Percentiles rank a stretch among this genome's conserved stretches.
Conservation (phyloP, 1,284 basidiomycete species). For the Anthracocystis panici-leucophaei region DNA sequence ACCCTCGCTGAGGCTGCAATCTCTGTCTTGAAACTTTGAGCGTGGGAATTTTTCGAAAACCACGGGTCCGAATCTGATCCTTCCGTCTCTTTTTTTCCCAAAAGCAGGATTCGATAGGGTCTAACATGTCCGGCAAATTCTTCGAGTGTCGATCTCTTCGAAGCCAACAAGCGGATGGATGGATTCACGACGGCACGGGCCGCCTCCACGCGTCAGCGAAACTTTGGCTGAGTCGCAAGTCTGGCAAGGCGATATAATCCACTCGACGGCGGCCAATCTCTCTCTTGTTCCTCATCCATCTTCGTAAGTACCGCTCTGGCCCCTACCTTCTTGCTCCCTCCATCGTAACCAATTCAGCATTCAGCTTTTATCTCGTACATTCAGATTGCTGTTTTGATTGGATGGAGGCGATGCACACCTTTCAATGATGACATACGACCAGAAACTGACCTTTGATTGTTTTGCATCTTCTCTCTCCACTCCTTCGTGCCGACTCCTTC, state of each 20-base stretch:
- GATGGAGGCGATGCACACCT: background rate
- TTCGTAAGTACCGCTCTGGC: constrained; percentile 40
- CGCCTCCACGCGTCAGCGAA: constrained; percentile 30
- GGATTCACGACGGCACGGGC: constrained; percentile 34
- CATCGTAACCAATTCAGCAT: constrained; percentile 1
- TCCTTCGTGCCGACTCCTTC: background rate
- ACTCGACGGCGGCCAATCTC: constrained; percentile 4
- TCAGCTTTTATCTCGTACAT: background rate
- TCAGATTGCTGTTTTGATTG: background rate
- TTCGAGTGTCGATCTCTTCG: background rate
- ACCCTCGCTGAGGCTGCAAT: background rate
- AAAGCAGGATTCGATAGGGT: background rate
- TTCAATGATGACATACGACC: background rate
- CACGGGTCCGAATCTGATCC: background rate
- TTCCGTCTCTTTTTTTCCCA: no score
- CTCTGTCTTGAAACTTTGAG: background rate
- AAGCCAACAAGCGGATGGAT: constrained; percentile 5
- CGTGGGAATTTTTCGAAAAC: constrained; percentile 25
- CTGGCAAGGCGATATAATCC: constrained; percentile 14
- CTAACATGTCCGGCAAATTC: constrained; percentile 11
- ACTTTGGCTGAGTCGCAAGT: constrained; percentile 25
- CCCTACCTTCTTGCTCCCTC: constrained; percentile 8
- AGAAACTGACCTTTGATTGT: constrained; percentile 6
- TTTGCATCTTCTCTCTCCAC: constrained; percentile 1
- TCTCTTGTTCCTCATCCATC: constrained; percentile 30